Evolutionary conservation across 2,329 filamentous ascomycete species (phyloP).

Genomic region (Achaetomium macrosporum): DNA sequence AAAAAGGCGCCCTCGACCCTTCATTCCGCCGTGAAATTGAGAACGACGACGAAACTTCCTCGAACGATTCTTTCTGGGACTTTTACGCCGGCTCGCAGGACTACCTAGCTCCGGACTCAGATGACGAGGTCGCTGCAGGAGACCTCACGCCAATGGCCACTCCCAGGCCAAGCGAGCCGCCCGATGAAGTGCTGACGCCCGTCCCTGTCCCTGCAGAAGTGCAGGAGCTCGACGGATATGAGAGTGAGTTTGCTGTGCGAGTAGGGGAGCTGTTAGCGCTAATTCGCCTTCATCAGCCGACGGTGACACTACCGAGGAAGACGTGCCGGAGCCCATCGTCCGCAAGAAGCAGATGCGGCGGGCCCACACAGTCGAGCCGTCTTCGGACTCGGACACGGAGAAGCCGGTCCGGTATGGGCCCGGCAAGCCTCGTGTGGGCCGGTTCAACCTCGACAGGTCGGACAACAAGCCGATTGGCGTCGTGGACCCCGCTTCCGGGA

Average conservation of each 20-base stretch:
- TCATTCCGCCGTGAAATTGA: constrained; percentile 69
- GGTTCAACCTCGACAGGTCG: constrained; percentile 49
- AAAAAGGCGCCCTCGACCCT: constrained; percentile 67
- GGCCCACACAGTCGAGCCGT: constrained; percentile 30
- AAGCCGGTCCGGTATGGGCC: constrained; percentile 37
- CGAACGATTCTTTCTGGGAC: constrained; percentile 59
- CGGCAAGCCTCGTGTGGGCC: constrained; percentile 49
- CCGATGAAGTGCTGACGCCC: constrained; percentile 31
- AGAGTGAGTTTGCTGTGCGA: constrained; percentile 45
- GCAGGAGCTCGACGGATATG: constrained; percentile 50
- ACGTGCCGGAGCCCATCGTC: constrained; percentile 45
- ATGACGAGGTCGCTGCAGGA: constrained; percentile 36
- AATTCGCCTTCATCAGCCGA: constrained; percentile 43
- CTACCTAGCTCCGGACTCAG: constrained; percentile 32
- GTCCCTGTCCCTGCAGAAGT: constrained; percentile 29
- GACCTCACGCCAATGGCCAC: constrained; percentile 39
- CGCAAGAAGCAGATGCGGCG: constrained; percentile 42
- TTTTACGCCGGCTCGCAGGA: constrained; percentile 44
- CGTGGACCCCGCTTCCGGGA: constrained; percentile 50
- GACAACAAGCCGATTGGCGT: constrained; percentile 54
- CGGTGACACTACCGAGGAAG: constrained; percentile 58
- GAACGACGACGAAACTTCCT: constrained; percentile 55
- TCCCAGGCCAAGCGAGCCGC: constrained; percentile 32
- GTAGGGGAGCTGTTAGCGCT: constrained; percentile 29
- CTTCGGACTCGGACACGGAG: constrained; percentile 47